phyloP scores from a whole-genome alignment of 1,284 basidiomycete genomes.

The Phaffia rhodozyma region DNA sequence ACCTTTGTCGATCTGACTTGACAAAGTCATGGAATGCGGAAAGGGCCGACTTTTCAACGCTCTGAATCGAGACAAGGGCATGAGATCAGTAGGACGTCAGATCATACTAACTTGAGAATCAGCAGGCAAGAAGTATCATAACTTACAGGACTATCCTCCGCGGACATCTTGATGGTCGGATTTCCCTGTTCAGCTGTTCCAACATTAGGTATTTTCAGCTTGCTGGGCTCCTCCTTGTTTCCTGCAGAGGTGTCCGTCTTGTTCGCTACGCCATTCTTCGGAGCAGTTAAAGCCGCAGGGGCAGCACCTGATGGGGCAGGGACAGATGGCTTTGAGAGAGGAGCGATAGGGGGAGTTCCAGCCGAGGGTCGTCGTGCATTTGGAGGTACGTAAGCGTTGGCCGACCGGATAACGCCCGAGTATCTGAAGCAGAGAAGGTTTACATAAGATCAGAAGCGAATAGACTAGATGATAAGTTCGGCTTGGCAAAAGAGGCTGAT shows the following conservation, averaged over 20 bases:
- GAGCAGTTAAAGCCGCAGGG: constrained; percentile 22
- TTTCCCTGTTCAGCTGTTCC: constrained; percentile 19
- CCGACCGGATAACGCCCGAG: constrained; percentile 76
- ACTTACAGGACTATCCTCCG: constrained; percentile 8
- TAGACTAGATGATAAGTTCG: constrained; percentile 9
- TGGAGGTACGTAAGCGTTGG: constrained; percentile 86
- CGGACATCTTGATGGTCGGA: constrained; percentile 1
- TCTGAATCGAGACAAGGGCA: constrained; percentile 15
- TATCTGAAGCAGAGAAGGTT: constrained; percentile 45
- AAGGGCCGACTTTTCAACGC: constrained; percentile 25
- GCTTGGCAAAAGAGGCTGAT: not conserved
- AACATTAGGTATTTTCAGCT: constrained; percentile 14
- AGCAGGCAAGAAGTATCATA: not conserved
- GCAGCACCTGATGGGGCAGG: constrained; percentile 22
- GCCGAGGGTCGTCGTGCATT: constrained; percentile 49
- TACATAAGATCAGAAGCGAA: not conserved
- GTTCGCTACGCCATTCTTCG: not conserved
- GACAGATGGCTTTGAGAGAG: constrained; percentile 15
- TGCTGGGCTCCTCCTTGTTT: too few species aligned
- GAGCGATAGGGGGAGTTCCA: constrained; percentile 22
- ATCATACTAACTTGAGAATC: not conserved
- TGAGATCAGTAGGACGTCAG: constrained; percentile 12
- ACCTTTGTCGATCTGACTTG: constrained; percentile 69
- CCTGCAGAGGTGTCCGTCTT: too few species aligned
- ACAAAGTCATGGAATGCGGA: constrained; percentile 71